phyloP scores from a whole-genome alignment of 257 asterid genomes.

The Solanum neorickii region DNA sequence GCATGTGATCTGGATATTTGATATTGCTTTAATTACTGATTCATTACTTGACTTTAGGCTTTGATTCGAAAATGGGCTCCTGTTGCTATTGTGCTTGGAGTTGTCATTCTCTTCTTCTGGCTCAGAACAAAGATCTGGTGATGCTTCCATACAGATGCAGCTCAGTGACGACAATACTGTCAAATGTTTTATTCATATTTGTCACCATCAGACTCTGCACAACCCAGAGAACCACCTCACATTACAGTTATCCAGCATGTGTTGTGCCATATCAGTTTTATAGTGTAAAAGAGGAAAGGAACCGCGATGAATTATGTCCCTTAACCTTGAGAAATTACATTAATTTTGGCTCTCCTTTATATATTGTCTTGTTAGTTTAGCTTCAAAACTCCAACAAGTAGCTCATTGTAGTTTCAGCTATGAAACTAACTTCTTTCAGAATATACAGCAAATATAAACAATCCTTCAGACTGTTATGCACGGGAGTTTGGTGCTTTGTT shows the following conservation, averaged over 20 bases:
- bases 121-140: conserved; percentile 80
- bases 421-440: neutral
- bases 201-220: neutral
- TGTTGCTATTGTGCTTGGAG: conserved; percentile 74
- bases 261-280: neutral
- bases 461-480: conserved; percentile 1
- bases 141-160: conserved; percentile 6
- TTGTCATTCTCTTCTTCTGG: conserved; percentile 79
- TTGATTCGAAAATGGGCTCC: conserved; percentile 95
- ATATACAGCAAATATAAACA: neutral
- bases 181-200: neutral
- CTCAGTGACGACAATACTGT: neutral
- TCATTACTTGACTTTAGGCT: conserved; percentile 36
- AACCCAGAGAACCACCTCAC: neutral
- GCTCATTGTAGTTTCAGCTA: neutral
- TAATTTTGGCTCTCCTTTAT: neutral
- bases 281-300: neutral
- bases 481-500: neutral
- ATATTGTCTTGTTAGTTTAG: neutral
- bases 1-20: neutral
- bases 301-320: neutral
- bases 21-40: neutral
- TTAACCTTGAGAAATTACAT: neutral
- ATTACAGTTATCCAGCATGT: neutral
- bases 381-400: neutral